phyloP scores from a whole-genome alignment of 176 grass and related monocot genomes.

The Aegilops umbellulata region DNA sequence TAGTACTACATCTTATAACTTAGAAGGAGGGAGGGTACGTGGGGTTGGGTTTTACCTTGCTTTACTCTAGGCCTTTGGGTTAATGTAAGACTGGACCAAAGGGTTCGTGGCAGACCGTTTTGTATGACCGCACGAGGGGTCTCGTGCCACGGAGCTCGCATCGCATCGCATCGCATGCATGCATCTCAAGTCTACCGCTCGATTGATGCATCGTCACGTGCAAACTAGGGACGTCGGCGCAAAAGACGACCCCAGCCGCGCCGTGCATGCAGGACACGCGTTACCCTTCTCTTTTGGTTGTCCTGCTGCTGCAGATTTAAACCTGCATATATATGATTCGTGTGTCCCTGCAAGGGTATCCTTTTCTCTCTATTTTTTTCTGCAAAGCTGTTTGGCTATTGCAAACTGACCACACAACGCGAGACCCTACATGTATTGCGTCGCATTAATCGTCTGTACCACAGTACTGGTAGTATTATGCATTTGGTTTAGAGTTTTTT shows the following conservation, averaged over 20 bases:
- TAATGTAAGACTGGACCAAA: background rate
- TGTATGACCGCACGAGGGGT: background rate
- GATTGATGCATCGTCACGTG: background rate
- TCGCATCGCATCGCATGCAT: background rate
- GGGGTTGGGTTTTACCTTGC: too few species aligned
- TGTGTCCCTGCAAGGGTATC: background rate
- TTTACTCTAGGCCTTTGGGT: too few species aligned
- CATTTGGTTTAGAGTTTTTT: too few species aligned
- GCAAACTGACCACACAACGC: background rate
- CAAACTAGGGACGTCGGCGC: background rate
- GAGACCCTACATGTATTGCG: background rate
- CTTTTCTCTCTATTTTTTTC: background rate
- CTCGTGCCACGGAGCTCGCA: background rate
- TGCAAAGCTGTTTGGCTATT: background rate
- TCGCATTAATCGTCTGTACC: too few species aligned
- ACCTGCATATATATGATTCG: background rate
- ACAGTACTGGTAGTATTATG: too few species aligned
- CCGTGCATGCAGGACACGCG: background rate
- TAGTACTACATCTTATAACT: too few species aligned
- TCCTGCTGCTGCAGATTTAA: background rate
- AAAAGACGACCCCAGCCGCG: background rate
- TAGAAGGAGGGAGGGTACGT: too few species aligned
- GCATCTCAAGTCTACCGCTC: background rate
- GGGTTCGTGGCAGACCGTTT: slow-evolving; percentile 10
- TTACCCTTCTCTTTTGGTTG: background rate